A percentile compares a stretch with the other conserved stretches of the same genome.
Conservation (phyloP, 352 stramenopile species). For the Globisporangium irregulare region DNA sequence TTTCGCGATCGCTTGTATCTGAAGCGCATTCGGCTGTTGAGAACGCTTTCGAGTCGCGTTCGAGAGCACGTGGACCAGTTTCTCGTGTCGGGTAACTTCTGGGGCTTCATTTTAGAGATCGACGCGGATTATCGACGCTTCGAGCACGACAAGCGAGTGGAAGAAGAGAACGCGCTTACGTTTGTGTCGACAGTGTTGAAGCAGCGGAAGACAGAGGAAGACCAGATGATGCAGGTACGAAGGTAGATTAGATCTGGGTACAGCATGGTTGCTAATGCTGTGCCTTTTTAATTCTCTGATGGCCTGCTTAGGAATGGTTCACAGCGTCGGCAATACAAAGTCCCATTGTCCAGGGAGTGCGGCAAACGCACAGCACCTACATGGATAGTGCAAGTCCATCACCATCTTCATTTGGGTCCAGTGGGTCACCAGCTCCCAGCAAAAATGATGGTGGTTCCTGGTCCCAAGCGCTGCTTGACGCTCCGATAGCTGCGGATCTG, state of each 20-base stretch:
- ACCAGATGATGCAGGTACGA: conserved; percentile 56
- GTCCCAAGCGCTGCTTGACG: conserved; percentile 35
- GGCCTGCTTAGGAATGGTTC: conserved; percentile 42
- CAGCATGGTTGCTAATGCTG: background rate
- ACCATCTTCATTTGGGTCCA: background rate
- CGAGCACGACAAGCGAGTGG: conserved; percentile 34
- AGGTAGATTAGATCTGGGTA: background rate
- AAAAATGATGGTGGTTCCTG: conserved; percentile 20
- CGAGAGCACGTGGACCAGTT: conserved; percentile 42
- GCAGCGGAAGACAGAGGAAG: conserved; percentile 43
- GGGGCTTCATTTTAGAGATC: conserved; percentile 54
- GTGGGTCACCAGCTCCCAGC: background rate
- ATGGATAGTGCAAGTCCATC: conserved; percentile 8
- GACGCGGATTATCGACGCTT: conserved; percentile 61
- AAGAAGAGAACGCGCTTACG: conserved; percentile 43
- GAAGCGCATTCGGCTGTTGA: conserved; percentile 36
- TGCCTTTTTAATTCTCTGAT: background rate
- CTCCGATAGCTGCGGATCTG: conserved; percentile 41
- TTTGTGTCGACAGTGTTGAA: conserved; percentile 49
- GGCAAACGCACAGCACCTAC: conserved; percentile 30
- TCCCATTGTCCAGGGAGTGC: conserved; percentile 37
- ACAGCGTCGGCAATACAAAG: conserved; percentile 46
- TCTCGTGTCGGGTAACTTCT: conserved; percentile 52
- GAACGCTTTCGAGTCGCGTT: conserved; percentile 39
- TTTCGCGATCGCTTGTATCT: conserved; percentile 42